Conservation (phyloP, 2,329 filamentous ascomycete species). For the Aspergillus phoenicis region DNA sequence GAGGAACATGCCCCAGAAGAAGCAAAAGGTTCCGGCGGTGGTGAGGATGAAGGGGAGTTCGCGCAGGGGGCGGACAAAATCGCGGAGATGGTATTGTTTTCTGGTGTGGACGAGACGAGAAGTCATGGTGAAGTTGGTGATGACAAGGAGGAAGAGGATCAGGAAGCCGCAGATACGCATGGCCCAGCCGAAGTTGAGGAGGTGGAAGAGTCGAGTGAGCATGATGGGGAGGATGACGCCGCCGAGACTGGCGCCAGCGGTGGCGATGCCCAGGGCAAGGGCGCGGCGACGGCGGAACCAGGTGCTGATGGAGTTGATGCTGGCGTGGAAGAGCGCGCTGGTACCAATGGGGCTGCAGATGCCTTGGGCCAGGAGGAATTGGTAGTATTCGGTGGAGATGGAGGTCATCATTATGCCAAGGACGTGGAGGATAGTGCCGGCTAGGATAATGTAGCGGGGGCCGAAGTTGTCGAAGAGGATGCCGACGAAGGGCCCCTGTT, state of each 20-base stretch:
- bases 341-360: constrained; percentile 56
- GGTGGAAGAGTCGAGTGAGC: constrained; percentile 55
- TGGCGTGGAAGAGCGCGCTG: constrained; percentile 52
- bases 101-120: constrained; percentile 41
- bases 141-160: constrained; percentile 58
- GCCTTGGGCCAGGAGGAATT: constrained; percentile 58
- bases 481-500: constrained; percentile 17
- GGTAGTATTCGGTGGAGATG: constrained; percentile 56
- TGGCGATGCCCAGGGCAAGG: constrained; percentile 56
- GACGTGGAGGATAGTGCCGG: constrained; percentile 57
- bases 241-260: constrained; percentile 57
- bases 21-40: constrained; percentile 43
- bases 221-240: constrained; percentile 65
- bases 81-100: constrained; percentile 12
- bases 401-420: constrained; percentile 62
- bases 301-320: constrained; percentile 40
- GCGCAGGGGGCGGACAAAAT: constrained; percentile 15
- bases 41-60: constrained; percentile 17
- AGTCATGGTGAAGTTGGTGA: constrained; percentile 52
- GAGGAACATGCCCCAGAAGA: constrained; percentile 34
- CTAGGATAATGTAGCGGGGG: constrained; percentile 55
- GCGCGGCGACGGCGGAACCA: constrained; percentile 59
- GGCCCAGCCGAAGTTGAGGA: constrained; percentile 58
- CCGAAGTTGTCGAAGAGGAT: constrained; percentile 60
- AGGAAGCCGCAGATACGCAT: constrained; percentile 60